Base-by-base conservation (phyloP, 2,329 filamentous ascomycete genomes). In the Fusarium poae region DNA sequence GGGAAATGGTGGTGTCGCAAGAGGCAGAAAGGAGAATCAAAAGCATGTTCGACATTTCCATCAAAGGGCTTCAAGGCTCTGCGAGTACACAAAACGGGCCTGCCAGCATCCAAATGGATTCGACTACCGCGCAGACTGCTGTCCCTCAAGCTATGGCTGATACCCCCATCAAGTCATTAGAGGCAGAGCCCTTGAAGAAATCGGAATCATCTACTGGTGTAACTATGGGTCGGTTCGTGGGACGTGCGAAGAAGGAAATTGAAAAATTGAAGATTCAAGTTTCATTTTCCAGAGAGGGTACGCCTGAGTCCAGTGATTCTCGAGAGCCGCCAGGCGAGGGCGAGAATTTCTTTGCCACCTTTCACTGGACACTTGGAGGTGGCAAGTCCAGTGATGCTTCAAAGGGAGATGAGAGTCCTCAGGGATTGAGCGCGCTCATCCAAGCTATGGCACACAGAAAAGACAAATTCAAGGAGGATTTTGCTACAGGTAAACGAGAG, bases 321-420 rank as follows among this genome's bases (percentile, higher is more conserved):
- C 49, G 46, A 34, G 23, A 44, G 29, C 4, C 11, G 23, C 7
- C n/a, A 15, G 18, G 20, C 18, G 12, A 13, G 1, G 16, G 27
- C 25, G 50, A 66, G 20, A 52, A 65, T 2, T 18, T 49, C n/a
- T 10, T 16, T 20, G 3, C n/a, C 40, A 34, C 9, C 18, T 15
- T 69, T 45, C 49, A 70, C 25, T 62, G 44, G 52, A 18, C 16
- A 15, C 40, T 63, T 9, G 25, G 48, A 10, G 21, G 59, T 23
- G 34, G 34, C 13, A 62, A 40, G 7, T 23, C 52, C 2, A 49
- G 42, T 8, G 23, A 49, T 29, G 35, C 4, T 42, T 20, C 8
- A 13, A 23, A 37, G 39, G 29, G n/a, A 2, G 43, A 5, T n/a
- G 29, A 49, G 15, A 25, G 11, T 11, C 43, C 51, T 30, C 42